Conservation (phyloP, 352 stramenopile genomes). For the Halophytophthora batemanensis region DNA sequence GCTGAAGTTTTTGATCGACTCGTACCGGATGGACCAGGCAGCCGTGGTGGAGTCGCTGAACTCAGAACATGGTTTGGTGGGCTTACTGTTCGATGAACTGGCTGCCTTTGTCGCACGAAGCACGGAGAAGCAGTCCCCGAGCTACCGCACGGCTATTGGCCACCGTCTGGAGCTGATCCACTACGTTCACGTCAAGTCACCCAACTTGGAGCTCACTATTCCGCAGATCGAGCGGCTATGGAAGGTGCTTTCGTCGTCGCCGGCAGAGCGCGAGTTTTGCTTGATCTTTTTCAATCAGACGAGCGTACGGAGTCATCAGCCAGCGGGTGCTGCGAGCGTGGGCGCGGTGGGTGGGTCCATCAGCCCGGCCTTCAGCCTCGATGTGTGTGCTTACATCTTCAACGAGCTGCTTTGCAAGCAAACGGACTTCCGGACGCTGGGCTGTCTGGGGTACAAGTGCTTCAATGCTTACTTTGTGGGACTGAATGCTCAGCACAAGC, state of each 20-base stretch:
- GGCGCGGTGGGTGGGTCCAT: slow-evolving; percentile 35
- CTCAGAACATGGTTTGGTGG: slow-evolving; percentile 64
- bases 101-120: slow-evolving; percentile 69
- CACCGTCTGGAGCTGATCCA: slow-evolving; percentile 86
- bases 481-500: slow-evolving; percentile 60
- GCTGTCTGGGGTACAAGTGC: slow-evolving; percentile 78
- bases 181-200: slow-evolving; percentile 81
- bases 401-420: slow-evolving; percentile 78
- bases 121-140: slow-evolving; percentile 41
- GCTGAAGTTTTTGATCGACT: slow-evolving; percentile 86
- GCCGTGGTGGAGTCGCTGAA: slow-evolving; percentile 71
- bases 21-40: slow-evolving; percentile 68
- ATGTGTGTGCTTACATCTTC: slow-evolving; percentile 83
- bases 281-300: slow-evolving; percentile 85
- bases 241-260: slow-evolving; percentile 67
- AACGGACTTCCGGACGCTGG: slow-evolving; percentile 71
- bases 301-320: slow-evolving; percentile 49
- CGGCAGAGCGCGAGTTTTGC: slow-evolving; percentile 75
- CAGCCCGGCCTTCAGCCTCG: slow-evolving; percentile 68
- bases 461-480: slow-evolving; percentile 87
- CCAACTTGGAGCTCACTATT: slow-evolving; percentile 69
- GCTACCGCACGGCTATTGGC: slow-evolving; percentile 71
- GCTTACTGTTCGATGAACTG: slow-evolving; percentile 82
- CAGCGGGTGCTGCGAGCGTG: slow-evolving; percentile 15
- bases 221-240: slow-evolving; percentile 76